Evolutionary conservation across 2,329 filamentous ascomycete genomes (phyloP), one percentile per base, ranked within the genome.

Genomic region (Colletotrichum agaves): DNA sequence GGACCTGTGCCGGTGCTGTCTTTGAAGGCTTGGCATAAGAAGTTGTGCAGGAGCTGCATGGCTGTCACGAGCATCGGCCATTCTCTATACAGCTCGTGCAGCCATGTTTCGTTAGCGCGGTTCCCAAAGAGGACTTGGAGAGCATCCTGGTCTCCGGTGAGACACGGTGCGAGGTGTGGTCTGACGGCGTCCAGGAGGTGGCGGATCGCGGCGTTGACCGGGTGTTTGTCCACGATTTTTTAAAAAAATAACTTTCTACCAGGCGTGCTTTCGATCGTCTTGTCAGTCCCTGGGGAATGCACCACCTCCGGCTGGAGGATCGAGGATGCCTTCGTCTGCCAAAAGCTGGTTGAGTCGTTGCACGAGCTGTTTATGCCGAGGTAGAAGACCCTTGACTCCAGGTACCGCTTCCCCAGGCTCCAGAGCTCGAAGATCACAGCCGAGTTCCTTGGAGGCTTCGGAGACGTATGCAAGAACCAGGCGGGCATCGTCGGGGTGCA

Each of bases 91-190:
- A 81, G 72, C 21, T 80, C 76, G 13, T 76, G 77, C 0, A 82
- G 62, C 3, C 78, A 65, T 12, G 70, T 60, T 1, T 73, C 70
- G 10, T 72, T 73, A 3, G 71, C 61, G 10, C 67, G 66, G 35
- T 73, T 74, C 0, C 75, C 74, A 49, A 84, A 85, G 2, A 84
- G 69, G 1, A 85, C 58, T 1, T 73, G 63, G 0, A 84, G 43
- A 4, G 76, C 74, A 52, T 84, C 80, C 0, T 67, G 69, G 1
- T 70, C 61, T 0, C 82, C 82, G 0, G 71, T 71, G 0, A 85
- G 73, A 56, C 78, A 81, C 0, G 77, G 74, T 1, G 81, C 80
- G 0, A 84, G 73, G 6, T 72, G 60, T 0, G 75, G 62, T 0
- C 77, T 82, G 0, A 76, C 77, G 3, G 71, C 72, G 12, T 75